Evolutionary conservation across 257 asterid genomes (phyloP).

Genomic region (Penstemon barbatus): DNA sequence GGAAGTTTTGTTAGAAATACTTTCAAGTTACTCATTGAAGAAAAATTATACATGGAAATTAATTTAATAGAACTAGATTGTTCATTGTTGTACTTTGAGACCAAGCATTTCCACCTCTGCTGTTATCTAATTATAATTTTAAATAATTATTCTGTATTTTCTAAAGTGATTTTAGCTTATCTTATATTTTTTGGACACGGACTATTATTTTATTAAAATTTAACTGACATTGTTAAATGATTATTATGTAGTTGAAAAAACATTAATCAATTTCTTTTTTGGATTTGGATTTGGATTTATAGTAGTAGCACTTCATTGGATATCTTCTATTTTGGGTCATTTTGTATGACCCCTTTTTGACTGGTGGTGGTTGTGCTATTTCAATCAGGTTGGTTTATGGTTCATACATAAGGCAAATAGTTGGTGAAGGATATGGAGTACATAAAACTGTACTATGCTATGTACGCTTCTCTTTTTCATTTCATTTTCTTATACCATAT

Average conservation of each 20-base stretch:
- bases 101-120: constrained; percentile 50
- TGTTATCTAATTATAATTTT: constrained; percentile 11
- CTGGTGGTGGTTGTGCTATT: constrained; percentile 24
- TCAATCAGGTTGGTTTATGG: constrained; percentile 36
- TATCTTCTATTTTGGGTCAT: background rate
- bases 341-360: background rate
- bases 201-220: no score
- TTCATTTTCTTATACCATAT: no score
- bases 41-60: constrained; percentile 21
- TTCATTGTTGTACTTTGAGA: constrained; percentile 54
- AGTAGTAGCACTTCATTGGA: background rate
- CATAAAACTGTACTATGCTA: constrained; percentile 14
- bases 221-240: background rate
- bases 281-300: background rate
- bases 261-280: background rate
- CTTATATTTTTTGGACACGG: no score
- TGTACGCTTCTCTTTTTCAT: no score
- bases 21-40: constrained; percentile 61
- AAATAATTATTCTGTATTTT: background rate
- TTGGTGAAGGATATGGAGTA: constrained; percentile 22
- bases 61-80: constrained; percentile 22
- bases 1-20: constrained; percentile 33
- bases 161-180: background rate
- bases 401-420: constrained; percentile 17
- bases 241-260: background rate